Evolutionary conservation across 306 rosid species (phyloP), one percentile per base, ranked within the genome.

Genomic region (Glycine soja): DNA sequence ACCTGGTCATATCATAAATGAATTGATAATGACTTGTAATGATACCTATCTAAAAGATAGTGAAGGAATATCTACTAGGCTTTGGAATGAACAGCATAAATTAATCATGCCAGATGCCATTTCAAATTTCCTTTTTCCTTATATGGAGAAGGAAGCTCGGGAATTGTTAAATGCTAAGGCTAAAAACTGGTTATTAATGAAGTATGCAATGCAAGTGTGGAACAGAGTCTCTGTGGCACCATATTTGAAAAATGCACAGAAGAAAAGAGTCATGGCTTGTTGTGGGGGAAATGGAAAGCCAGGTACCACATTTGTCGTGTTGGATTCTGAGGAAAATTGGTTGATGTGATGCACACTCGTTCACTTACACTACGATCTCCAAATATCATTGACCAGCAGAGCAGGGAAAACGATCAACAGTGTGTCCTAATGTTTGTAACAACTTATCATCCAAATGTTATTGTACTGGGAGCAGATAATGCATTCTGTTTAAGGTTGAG

Each of bases 271-370:
- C 52, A 77, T 84, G 82, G 90, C 90, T 47, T 84, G 86, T 75
- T 87, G 90, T 78, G 81, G 86, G 88, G 86, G 80, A 77, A 79
- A 66, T 69, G 90, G 88, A 64, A 87, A 87, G 80, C 90, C 88
- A 5, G 86, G 80, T 16, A 87, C 88, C 14, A 36, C 88, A 63
- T 84, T 84, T 84, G 90, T 87, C 51, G 81, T 87, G 86, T 76
- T 87, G 82, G 84, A 84, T 24, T 84, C 85, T 9, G 76, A 54
- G 90, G 90, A 6, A 70, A 81, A 76, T 56, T 87, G 70, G 74
- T 87, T 81, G 90, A 84, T 74, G 74, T 78, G 80, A 73, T 87
- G 75, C 88, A 87, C 57, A 88, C 90, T 42, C 74, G 80, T 56
- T 84, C 90, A 32, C 84, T 87, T 73, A 51, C 86, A 46, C 62